A percentile compares a stretch with the other conserved stretches of the same genome.
These are phyloP conservation scores for Pyrenula massariospora DNA, from an alignment of 495 filamentous ascomycete species.

Conservation along the genomic window DNA sequence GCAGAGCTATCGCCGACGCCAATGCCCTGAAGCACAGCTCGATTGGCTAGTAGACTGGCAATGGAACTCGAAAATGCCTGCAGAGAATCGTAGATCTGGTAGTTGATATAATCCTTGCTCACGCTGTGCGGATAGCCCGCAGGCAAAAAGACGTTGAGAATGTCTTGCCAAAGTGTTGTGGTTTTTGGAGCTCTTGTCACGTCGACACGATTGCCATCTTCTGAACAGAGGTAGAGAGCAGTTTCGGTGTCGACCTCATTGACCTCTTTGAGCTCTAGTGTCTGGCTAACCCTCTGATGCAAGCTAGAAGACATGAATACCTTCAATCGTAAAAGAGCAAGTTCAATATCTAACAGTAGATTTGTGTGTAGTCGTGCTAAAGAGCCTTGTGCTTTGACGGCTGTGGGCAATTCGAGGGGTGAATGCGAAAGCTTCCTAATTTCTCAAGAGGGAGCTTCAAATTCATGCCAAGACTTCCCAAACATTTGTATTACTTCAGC, in stretches of 20 bases:
- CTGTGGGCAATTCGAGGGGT: too few relatives aligned
- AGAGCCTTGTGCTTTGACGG: too few relatives aligned
- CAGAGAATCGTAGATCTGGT: constrained; percentile 62
- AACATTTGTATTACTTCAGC: too few relatives aligned
- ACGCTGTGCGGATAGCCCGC: constrained; percentile 88
- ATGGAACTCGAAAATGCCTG: constrained; percentile 95
- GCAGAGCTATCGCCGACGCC: constrained; percentile 82
- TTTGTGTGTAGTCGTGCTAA: too few relatives aligned
- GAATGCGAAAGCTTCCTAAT: too few relatives aligned
- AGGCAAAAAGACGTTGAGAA: constrained; percentile 59
- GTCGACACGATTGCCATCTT: not conserved
- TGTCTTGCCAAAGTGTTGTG: not conserved
- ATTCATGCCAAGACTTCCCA: too few relatives aligned
- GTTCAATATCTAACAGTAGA: too few relatives aligned
- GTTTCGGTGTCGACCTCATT: not conserved
- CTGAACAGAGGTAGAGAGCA: not conserved
- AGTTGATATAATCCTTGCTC: constrained; percentile 69
- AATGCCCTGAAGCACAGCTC: constrained; percentile 84
- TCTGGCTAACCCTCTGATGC: too few relatives aligned
- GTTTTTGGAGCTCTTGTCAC: not conserved
- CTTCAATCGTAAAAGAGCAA: too few relatives aligned
- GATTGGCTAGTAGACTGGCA: constrained; percentile 72
- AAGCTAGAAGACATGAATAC: too few relatives aligned
- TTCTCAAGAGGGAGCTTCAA: too few relatives aligned
- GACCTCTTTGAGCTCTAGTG: too few relatives aligned